Evolutionary conservation across 1,284 basidiomycete species (phyloP).

Genomic region (Cystobasidium slooffiae): DNA sequence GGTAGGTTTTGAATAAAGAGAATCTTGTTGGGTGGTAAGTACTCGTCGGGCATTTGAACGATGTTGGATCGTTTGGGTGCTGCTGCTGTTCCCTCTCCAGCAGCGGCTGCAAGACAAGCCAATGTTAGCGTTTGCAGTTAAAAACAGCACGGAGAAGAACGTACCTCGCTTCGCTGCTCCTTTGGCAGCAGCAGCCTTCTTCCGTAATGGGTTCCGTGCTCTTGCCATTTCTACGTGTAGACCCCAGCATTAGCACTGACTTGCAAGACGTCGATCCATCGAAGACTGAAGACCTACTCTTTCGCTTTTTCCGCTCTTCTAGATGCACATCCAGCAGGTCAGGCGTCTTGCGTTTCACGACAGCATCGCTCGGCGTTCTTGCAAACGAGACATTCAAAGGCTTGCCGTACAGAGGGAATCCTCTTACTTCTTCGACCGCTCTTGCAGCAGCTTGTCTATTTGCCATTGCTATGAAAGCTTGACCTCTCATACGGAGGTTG

Average conservation of each 20-base stretch:
- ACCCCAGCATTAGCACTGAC: constrained; percentile 5
- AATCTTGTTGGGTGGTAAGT: constrained; percentile 98
- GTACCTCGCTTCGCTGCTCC: constrained; percentile 63
- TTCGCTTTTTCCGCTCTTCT: constrained; percentile 71
- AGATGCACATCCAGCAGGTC: constrained; percentile 75
- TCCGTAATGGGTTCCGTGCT: constrained; percentile 81
- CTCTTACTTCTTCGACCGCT: constrained; percentile 86
- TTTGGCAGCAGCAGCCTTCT: constrained; percentile 77
- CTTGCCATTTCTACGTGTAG: constrained; percentile 70
- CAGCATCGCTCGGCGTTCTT: constrained; percentile 81
- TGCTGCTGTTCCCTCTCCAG: constrained; percentile 59
- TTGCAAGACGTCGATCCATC: constrained; percentile 1
- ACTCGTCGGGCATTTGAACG: constrained; percentile 88
- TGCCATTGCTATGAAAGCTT: constrained; percentile 93
- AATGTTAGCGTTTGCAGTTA: not conserved
- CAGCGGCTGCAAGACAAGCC: constrained; percentile 65
- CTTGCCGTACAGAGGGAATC: constrained; percentile 95
- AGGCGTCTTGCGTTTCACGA: constrained; percentile 73
- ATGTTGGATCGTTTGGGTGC: constrained; percentile 57
- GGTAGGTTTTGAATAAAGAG: constrained; percentile 96
- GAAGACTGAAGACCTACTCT: constrained; percentile 64
- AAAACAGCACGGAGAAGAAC: not conserved
- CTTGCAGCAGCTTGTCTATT: constrained; percentile 78
- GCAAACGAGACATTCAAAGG: constrained; percentile 98
- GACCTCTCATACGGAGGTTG: constrained; percentile 95